Conservation (phyloP, 2,329 filamentous ascomycete genomes). For the Lasiodiplodia sp. region DNA sequence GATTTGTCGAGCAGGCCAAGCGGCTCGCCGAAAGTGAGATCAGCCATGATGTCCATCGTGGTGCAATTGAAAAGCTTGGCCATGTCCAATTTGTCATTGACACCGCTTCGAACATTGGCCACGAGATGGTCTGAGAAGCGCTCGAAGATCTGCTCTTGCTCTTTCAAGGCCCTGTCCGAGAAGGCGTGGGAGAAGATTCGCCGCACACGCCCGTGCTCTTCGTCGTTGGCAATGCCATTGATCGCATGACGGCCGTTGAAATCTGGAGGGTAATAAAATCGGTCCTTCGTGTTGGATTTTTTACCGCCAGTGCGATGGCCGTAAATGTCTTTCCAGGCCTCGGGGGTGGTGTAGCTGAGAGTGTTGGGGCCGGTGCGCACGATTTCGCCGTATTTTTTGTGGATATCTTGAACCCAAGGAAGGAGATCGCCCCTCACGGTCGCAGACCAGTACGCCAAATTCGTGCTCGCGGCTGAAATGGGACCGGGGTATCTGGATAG, state of each 20-base stretch:
- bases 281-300: constrained; percentile 20
- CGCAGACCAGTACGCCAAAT: constrained; percentile 2
- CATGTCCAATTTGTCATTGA: constrained; percentile 12
- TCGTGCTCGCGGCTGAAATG: not conserved
- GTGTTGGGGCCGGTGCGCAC: constrained; percentile 30
- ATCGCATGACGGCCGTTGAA: constrained; percentile 45
- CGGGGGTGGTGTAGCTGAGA: constrained; percentile 27
- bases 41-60: constrained; percentile 45
- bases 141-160: constrained; percentile 43
- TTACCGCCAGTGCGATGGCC: constrained; percentile 27
- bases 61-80: constrained; percentile 31
- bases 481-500: constrained; percentile 30
- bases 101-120: constrained; percentile 30
- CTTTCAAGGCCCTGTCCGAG: constrained; percentile 40
- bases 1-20: constrained; percentile 41
- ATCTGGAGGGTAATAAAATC: constrained; percentile 35
- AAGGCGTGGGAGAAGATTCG: constrained; percentile 40
- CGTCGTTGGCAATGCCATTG: constrained; percentile 36
- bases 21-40: constrained; percentile 43
- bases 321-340: constrained; percentile 32
- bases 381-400: constrained; percentile 19
- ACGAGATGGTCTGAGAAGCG: constrained; percentile 42
- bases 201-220: constrained; percentile 32
- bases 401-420: not conserved
- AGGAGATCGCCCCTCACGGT: not conserved